Evolutionary conservation across 495 filamentous ascomycete species (phyloP).

Genomic region (Aspergillus funiculosus): DNA sequence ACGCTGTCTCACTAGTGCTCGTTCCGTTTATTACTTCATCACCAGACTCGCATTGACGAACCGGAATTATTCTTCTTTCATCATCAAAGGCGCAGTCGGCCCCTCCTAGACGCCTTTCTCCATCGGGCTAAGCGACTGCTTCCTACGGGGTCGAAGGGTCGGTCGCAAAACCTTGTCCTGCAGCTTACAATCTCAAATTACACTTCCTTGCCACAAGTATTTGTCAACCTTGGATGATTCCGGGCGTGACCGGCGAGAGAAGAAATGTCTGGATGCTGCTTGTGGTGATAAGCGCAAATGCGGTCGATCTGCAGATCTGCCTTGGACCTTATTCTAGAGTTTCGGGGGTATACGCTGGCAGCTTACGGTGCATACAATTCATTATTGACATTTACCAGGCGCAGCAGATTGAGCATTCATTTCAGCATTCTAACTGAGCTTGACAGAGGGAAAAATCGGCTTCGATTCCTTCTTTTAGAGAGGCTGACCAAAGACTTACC

Average conservation of each 20-base stretch:
- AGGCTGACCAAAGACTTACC: too few species aligned
- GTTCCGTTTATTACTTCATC: neutral
- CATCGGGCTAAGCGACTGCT: neutral
- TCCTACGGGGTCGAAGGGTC: neutral
- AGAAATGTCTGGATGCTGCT: too few species aligned
- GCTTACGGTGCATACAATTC: too few species aligned
- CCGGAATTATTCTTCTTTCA: conserved; percentile 3
- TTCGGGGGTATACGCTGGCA: too few species aligned
- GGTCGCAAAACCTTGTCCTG: conserved; percentile 1
- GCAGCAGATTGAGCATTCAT: neutral
- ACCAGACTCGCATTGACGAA: conserved; percentile 1
- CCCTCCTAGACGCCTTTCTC: neutral
- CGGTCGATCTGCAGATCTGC: neutral
- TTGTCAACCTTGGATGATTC: too few species aligned
- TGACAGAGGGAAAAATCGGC: too few species aligned
- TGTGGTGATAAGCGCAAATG: neutral
- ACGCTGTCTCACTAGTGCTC: neutral
- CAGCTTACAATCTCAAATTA: neutral
- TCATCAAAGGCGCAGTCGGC: neutral
- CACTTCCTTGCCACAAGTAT: neutral
- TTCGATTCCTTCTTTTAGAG: too few species aligned
- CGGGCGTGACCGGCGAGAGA: too few species aligned
- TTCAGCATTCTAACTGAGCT: neutral
- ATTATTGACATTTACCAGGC: neutral
- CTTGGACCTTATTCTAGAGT: neutral